These are phyloP conservation scores for Penicillium sp. DNA, from an alignment of 2,329 filamentous ascomycete genomes.

Conservation along the genomic window DNA sequence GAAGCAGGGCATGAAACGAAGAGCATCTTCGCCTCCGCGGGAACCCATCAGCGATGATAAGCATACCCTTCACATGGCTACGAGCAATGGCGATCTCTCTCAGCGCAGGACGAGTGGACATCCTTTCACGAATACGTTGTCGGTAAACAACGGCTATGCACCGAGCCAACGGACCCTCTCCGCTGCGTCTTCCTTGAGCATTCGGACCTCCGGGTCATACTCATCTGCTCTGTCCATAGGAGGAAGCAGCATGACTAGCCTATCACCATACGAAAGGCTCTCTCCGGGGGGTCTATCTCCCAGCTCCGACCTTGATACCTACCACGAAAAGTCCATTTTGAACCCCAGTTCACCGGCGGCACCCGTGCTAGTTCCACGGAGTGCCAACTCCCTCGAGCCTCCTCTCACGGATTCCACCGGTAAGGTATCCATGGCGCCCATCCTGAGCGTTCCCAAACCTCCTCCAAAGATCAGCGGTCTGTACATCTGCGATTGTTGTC, in stretches of 20 bases:
- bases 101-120: slow-evolving; percentile 55
- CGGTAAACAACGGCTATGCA: slow-evolving; percentile 55
- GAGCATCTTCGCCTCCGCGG: slow-evolving; percentile 62
- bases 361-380: slow-evolving; percentile 36
- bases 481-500: slow-evolving; percentile 88
- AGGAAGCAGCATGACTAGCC: slow-evolving; percentile 65
- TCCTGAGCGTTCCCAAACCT: slow-evolving; percentile 33
- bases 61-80: slow-evolving; percentile 33
- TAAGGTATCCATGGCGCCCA: slow-evolving; percentile 49
- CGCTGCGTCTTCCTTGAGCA: slow-evolving; percentile 62
- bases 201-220: slow-evolving; percentile 59
- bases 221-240: slow-evolving; percentile 61
- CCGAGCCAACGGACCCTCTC: slow-evolving; percentile 62
- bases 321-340: slow-evolving; percentile 52
- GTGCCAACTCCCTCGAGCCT: slow-evolving; percentile 38
- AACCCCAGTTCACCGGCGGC: slow-evolving; percentile 49
- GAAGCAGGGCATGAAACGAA: slow-evolving; percentile 60
- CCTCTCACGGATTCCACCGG: slow-evolving; percentile 40
- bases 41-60: slow-evolving; percentile 46
- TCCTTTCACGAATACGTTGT: slow-evolving; percentile 55
- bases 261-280: slow-evolving; percentile 59
- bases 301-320: slow-evolving; percentile 53
- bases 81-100: slow-evolving; percentile 52
- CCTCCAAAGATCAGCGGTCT: slow-evolving; percentile 54
- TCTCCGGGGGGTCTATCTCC: slow-evolving; percentile 62